Base-by-base conservation (phyloP, 1,284 basidiomycete genomes). In the Rugosomyces carneus region DNA sequence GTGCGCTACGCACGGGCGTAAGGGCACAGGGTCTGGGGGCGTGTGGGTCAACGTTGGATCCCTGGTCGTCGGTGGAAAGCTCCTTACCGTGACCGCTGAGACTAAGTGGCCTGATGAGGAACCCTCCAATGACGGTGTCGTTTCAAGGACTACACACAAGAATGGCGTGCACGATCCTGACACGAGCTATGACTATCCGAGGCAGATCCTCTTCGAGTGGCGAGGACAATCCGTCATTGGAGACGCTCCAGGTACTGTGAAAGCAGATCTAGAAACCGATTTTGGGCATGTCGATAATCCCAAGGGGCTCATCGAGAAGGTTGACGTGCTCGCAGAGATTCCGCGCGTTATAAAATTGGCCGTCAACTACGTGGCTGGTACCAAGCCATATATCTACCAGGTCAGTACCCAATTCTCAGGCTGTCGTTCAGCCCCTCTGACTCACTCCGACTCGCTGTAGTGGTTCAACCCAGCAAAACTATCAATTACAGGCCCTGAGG, bases 291-390 rank as follows among this genome's bases (percentile, higher is more conserved):
- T 56, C 54, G 68, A 52, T 62, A 68, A 52, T 62, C 84, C 72
- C 45, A 81, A 83, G 37, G 94, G 94, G 0, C 69, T 99, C 60
- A 80, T 99, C 38, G 93, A 98, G 68, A 98, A 98, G 72, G 92
- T 99, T 13, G 94, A 99, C 59, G 84, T 99, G 1, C 76, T 99
- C 13, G 93, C 89, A 3, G 94, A 99, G 71, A 93, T 99, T 57
- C 96, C 96, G 6, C 86, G 88, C 54, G 81, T 96, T 48, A 69
- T 95, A 58, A 90, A 91, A 70, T 81, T 89, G 61, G 80, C 93
- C 54, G 85, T 95, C 52, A 92, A 85, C 63, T 93, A 93, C 57
- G 90, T 92, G 24, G 86, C 92, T 29, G 89, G 91, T 24, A 89
- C 91, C 29, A 93, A 94, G 66, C 93, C 92, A 1, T 95, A 85